These are phyloP conservation scores for Trypanosoma melophagium DNA, from an alignment of 208 protist species.

Conservation along the genomic window DNA sequence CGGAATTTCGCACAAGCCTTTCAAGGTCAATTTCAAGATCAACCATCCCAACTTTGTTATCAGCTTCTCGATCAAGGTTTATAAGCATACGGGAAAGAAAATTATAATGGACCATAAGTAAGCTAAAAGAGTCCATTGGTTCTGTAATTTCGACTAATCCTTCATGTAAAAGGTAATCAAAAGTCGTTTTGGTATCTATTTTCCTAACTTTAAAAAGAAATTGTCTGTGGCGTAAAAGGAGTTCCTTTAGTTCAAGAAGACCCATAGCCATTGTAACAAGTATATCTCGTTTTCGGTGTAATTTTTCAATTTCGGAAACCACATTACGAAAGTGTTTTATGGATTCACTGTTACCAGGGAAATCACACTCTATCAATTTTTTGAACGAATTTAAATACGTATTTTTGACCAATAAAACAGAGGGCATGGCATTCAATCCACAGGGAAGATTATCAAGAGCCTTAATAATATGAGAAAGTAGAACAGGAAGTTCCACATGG, in stretches of 20 bases:
- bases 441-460: constrained; percentile 76
- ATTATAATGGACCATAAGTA: constrained; percentile 84
- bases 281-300: constrained; percentile 61
- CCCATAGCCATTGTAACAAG: constrained; percentile 78
- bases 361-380: constrained; percentile 63
- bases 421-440: constrained; percentile 85
- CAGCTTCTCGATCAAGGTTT: constrained; percentile 39
- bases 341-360: constrained; percentile 48
- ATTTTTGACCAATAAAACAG: constrained; percentile 64
- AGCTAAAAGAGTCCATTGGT: constrained; percentile 62
- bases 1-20: constrained; percentile 76
- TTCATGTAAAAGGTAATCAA: constrained; percentile 55
- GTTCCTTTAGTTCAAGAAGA: constrained; percentile 82
- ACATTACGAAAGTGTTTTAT: constrained; percentile 56
- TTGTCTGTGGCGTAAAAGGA: constrained; percentile 57
- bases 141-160: constrained; percentile 61
- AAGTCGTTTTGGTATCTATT: constrained; percentile 18
- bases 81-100: constrained; percentile 83
- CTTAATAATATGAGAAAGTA: constrained; percentile 67
- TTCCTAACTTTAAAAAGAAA: constrained; percentile 62
- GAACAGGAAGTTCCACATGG: constrained; percentile 79
- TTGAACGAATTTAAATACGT: constrained; percentile 76
- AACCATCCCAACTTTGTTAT: constrained; percentile 76
- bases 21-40: constrained; percentile 86
- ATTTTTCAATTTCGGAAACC: constrained; percentile 72